Evolutionary conservation across 2,329 filamentous ascomycete species (phyloP).

Genomic region (Mycosphaerella arachidis): DNA sequence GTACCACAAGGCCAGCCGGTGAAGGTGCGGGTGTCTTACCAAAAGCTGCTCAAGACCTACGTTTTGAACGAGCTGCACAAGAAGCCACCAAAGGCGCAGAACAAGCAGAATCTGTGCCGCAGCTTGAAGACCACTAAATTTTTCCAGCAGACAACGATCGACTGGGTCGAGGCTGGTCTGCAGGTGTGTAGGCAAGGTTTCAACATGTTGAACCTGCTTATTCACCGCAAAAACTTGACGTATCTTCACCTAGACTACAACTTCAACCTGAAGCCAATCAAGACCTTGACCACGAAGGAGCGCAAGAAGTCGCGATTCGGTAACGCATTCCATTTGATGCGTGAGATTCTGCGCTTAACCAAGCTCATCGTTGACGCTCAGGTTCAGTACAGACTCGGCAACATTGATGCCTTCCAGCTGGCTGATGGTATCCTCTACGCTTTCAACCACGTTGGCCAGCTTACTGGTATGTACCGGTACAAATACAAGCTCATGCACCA

Average conservation of each 20-base stretch:
- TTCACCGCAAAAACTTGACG: constrained; percentile 96
- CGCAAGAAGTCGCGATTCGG: constrained; percentile 98
- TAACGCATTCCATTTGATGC: constrained; percentile 98
- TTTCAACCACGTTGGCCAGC: constrained; percentile 96
- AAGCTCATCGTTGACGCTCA: constrained; percentile 98
- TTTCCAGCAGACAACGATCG: constrained; percentile 98
- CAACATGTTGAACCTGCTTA: constrained; percentile 97
- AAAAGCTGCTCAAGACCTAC: constrained; percentile 93
- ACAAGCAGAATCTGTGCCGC: constrained; percentile 84
- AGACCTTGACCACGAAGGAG: constrained; percentile 97
- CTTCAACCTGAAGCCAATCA: constrained; percentile 98
- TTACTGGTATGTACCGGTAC: constrained; percentile 99
- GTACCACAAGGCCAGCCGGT: constrained; percentile 86
- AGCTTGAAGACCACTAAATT: constrained; percentile 96
- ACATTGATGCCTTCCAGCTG: constrained; percentile 97
- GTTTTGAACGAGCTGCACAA: constrained; percentile 96
- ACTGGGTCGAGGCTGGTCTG: constrained; percentile 97
- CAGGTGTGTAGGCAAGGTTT: constrained; percentile 98
- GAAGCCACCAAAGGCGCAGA: constrained; percentile 90
- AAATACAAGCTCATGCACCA: constrained; percentile 99
- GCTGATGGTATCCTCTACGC: constrained; percentile 98
- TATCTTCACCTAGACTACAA: constrained; percentile 99
- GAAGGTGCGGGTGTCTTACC: constrained; percentile 96
- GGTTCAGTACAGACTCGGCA: constrained; percentile 93
- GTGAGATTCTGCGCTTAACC: constrained; percentile 89